These are phyloP conservation scores for Colletotrichum sp. DNA, from an alignment of 2,329 filamentous ascomycete genomes.

Conservation along the genomic window DNA sequence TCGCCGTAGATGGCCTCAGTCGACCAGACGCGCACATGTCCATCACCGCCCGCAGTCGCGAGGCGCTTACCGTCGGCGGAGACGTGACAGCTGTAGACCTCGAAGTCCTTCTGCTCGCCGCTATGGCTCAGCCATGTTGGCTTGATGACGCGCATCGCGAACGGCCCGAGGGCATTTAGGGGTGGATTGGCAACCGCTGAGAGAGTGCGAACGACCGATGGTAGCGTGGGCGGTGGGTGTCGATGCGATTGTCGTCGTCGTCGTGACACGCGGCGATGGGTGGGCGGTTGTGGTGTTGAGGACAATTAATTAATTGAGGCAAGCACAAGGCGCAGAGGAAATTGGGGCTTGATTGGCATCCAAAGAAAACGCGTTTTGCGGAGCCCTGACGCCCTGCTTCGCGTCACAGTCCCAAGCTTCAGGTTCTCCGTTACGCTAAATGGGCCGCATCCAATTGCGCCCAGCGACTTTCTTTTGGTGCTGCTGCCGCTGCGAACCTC, in stretches of 20 bases:
- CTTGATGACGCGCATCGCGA: conserved; percentile 83
- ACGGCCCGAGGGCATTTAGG: conserved; percentile 10
- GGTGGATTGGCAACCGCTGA: not conserved
- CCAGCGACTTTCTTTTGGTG: not conserved
- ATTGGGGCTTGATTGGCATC: conserved; percentile 16
- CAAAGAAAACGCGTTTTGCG: conserved; percentile 19
- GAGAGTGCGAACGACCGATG: not conserved
- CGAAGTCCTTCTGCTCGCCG: conserved; percentile 97
- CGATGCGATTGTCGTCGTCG: not conserved
- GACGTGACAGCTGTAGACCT: conserved; percentile 97
- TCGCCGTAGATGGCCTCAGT: conserved; percentile 88
- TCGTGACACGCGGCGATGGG: not conserved
- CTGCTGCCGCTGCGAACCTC: not conserved
- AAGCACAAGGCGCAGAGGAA: not conserved
- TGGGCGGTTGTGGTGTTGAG: not conserved
- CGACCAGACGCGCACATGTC: conserved; percentile 97
- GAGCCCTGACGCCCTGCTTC: conserved; percentile 13
- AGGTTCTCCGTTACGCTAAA: conserved; percentile 4
- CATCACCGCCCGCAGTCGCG: conserved; percentile 95
- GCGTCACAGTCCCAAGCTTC: conserved; percentile 8
- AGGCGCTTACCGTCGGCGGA: conserved; percentile 92
- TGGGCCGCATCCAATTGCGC: conserved; percentile 1
- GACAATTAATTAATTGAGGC: not conserved
- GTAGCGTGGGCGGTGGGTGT: not conserved
- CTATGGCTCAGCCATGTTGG: conserved; percentile 95